phyloP scores from a whole-genome alignment of 2,329 filamentous ascomycete genomes.

The Beauveria brongniartii region DNA sequence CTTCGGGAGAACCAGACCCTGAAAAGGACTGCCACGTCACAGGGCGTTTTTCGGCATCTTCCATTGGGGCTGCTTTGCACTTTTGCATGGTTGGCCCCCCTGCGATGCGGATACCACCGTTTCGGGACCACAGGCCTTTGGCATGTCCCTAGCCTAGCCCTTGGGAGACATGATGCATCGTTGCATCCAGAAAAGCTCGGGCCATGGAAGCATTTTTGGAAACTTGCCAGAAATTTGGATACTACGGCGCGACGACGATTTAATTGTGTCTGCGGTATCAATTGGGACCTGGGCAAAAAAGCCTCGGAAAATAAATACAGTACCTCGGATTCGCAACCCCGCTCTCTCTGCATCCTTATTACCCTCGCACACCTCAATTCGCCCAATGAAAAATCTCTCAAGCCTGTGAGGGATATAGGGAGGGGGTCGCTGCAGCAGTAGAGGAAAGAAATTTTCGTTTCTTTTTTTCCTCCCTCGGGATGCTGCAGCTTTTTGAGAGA shows the following conservation, averaged over 20 bases:
- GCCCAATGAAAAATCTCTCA: too few relatives aligned
- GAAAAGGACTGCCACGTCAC: slow-evolving; percentile 3
- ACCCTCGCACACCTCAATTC: too few relatives aligned
- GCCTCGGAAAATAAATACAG: background rate
- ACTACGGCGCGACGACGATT: background rate
- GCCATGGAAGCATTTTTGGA: slow-evolving; percentile 8
- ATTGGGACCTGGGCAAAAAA: background rate
- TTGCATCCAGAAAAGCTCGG: slow-evolving; percentile 9
- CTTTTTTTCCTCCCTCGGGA: background rate
- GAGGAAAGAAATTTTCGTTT: too few relatives aligned
- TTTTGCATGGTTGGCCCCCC: too few relatives aligned
- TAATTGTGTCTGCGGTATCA: background rate
- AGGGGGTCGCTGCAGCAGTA: background rate
- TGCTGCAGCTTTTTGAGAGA: background rate
- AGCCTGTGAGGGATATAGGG: too few relatives aligned
- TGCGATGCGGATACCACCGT: background rate
- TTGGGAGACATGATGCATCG: background rate
- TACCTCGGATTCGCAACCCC: background rate
- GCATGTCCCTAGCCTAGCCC: background rate
- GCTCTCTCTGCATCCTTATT: background rate
- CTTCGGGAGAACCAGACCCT: background rate
- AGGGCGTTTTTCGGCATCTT: background rate
- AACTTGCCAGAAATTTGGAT: background rate
- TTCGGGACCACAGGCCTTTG: background rate
- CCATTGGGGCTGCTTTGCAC: background rate